Base-by-base conservation (phyloP, 164 flowering plant species). In the Aristolochia fimbriata region DNA sequence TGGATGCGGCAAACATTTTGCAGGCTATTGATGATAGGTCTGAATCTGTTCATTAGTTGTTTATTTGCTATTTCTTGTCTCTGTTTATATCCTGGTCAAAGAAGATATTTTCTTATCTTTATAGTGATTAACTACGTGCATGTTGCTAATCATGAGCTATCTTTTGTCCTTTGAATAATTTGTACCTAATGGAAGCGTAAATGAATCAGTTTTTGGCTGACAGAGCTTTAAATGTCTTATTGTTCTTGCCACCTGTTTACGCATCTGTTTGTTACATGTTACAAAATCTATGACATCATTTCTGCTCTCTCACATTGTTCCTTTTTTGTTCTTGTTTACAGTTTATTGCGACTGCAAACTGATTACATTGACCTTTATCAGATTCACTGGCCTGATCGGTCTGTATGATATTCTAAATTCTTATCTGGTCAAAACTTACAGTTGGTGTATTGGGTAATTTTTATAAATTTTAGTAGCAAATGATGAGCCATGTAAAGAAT, bases 301-400 rank as follows among this genome's bases (percentile, higher is more conserved):
- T 37, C 4, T 37, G 43, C 10, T 37, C 43, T 37, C 43, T 37
- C 8, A 37, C 43, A 37, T 7, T 37, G 4, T 37, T 31, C 10
- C 10, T 10, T 15, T 55, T 16, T 15, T 15, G 52, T 37, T 55
- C 20, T 27, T 5, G 2, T 27, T 24, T 78, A 77, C 93, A 86
- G 94, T 62, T 82, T 87, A 66, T 58, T 72, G 71, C 81, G 90
- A 22, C 33, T 82, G 69, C 69, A 59, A 56, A 77, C 80, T 8
- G 94, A 90, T 65, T 83, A 87, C 70, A 83, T 90, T 62, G 97
- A 90, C 68, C 81, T 90, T 33, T 79, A 85, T 75, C 97, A 90
- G 70, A 77, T 85, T 65, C 97, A 90, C 65, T 90, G 97, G 92
- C 94, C 92, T 70, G 97, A 90, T 68, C 91, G 94, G 94, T 86